Conservation (phyloP, 129 eudicot species). For the Flaveria ramosissima region DNA sequence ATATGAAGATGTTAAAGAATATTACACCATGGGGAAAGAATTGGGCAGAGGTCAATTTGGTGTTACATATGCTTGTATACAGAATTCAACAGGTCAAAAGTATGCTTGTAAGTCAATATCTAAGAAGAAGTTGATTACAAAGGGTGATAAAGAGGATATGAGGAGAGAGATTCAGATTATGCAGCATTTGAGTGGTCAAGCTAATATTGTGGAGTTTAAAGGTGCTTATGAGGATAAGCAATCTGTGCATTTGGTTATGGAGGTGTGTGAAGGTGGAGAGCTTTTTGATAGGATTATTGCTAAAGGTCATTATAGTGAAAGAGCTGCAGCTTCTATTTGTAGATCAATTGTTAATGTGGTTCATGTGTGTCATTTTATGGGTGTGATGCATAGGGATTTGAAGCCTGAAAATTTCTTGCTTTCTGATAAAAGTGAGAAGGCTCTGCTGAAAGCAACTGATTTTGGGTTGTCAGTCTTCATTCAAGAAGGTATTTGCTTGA, state of each 20-base stretch:
- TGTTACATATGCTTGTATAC: conserved; percentile 72
- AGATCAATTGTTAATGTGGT: conserved; percentile 88
- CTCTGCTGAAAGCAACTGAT: conserved; percentile 77
- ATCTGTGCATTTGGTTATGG: conserved; percentile 89
- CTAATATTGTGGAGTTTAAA: conserved; percentile 79
- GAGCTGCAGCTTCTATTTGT: conserved; percentile 80
- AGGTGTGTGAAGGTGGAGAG: conserved; percentile 94
- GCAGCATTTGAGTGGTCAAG: conserved; percentile 96
- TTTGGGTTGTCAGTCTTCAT: conserved; percentile 90
- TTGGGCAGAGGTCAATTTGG: conserved; percentile 95
- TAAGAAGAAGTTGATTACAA: conserved; percentile 78
- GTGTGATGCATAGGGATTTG: conserved; percentile 90
- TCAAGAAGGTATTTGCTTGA: conserved; percentile 59
- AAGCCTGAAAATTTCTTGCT: conserved; percentile 94
- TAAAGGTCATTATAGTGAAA: conserved; percentile 88
- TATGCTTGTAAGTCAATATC: conserved; percentile 91
- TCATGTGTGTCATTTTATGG: conserved; percentile 94
- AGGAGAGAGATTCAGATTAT: conserved; percentile 82
- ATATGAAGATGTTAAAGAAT: conserved; percentile 61
- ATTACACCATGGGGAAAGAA: conserved; percentile 70
- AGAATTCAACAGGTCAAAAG: conserved; percentile 43
- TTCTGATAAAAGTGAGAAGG: conserved; percentile 60
- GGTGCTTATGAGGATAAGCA: conserved; percentile 86
- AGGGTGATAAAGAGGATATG: conserved; percentile 86
- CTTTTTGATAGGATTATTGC: conserved; percentile 85